Conservation (phyloP, 352 stramenopile species). For the Phytophthora syringae region DNA sequence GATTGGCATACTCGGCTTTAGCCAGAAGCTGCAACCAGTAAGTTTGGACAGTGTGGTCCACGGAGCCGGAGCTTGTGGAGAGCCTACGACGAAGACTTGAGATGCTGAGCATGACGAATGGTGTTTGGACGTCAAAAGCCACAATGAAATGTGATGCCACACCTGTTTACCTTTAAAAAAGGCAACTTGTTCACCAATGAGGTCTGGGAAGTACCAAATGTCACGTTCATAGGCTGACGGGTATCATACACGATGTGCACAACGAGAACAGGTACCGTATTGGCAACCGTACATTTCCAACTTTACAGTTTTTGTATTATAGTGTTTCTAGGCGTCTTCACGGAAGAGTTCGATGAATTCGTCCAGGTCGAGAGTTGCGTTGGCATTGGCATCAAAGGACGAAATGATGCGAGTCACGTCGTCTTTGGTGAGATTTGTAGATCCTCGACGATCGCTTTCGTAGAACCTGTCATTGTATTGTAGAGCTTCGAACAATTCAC, state of each 20-base stretch:
- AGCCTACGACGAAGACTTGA: constrained; percentile 12
- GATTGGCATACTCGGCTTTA: constrained; percentile 91
- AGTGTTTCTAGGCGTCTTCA: constrained; percentile 62
- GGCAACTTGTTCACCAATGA: too few species aligned
- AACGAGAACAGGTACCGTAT: too few species aligned
- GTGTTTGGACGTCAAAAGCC: constrained; percentile 14
- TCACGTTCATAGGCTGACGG: constrained; percentile 22
- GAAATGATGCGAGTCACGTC: constrained; percentile 78
- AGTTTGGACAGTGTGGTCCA: constrained; percentile 69
- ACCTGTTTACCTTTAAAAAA: constrained; percentile 20
- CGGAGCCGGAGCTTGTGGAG: constrained; percentile 30
- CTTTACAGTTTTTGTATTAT: too few species aligned
- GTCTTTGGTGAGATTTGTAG: constrained; percentile 49
- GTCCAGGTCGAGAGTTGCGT: constrained; percentile 70
- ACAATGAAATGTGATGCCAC: constrained; percentile 31
- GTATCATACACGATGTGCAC: constrained; percentile 20
- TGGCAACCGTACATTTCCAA: too few species aligned
- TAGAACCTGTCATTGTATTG: constrained; percentile 81
- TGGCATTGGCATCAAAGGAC: constrained; percentile 80
- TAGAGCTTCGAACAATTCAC: constrained; percentile 72
- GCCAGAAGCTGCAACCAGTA: constrained; percentile 77
- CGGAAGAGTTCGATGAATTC: constrained; percentile 87
- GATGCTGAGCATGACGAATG: constrained; percentile 20
- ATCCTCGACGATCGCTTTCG: constrained; percentile 43
- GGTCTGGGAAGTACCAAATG: constrained; percentile 5